Conservation (phyloP, 1,284 basidiomycete species). For the Gastroboletus turbinatus region DNA sequence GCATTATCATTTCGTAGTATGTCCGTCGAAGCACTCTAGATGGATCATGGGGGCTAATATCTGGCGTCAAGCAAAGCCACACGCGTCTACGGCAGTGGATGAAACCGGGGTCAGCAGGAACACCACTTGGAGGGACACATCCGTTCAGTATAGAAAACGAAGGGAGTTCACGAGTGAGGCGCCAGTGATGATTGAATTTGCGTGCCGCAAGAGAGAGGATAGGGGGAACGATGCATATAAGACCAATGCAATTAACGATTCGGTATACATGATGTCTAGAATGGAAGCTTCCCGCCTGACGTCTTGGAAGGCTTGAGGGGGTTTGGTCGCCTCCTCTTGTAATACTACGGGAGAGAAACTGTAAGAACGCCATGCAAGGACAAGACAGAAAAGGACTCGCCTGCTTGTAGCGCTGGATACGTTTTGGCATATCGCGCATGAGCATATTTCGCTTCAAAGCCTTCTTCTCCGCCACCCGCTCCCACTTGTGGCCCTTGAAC, state of each 20-base stretch:
- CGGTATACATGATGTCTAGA: conserved; percentile 34
- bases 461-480: conserved; percentile 51
- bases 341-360: conserved; percentile 37
- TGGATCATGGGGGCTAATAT: neutral
- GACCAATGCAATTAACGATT: neutral
- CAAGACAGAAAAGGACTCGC: conserved; percentile 39
- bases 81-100: neutral
- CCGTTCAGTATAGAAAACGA: neutral
- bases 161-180: neutral
- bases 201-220: neutral
- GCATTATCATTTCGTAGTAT: neutral
- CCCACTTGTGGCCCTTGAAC: conserved; percentile 87
- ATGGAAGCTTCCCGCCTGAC: conserved; percentile 49
- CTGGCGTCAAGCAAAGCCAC: neutral
- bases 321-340: conserved; percentile 52
- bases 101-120: neutral
- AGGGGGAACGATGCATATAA: neutral
- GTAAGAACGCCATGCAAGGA: conserved; percentile 1
- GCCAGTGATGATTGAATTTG: neutral
- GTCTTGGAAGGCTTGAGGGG: conserved; percentile 53
- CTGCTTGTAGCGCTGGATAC: conserved; percentile 61
- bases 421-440: conserved; percentile 65
- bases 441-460: conserved; percentile 49
- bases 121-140: neutral
- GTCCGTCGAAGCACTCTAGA: neutral